Percentiles rank a stretch among this genome's conserved stretches.
Evolutionary conservation across 2,329 filamentous ascomycete genomes (phyloP).

Genomic region (Penicillium sp.): DNA sequence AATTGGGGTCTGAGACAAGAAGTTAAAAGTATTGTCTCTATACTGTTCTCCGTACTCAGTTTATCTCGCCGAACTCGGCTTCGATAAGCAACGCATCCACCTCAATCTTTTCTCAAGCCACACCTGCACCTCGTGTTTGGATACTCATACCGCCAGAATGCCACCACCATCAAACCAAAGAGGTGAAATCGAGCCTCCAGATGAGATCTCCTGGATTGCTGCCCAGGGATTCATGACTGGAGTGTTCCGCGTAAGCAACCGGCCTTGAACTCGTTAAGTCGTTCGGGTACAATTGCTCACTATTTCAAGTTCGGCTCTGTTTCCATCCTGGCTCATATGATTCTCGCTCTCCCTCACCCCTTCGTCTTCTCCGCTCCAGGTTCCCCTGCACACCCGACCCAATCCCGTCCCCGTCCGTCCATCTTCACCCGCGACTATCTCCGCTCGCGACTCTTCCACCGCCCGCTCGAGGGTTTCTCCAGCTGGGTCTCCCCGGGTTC

Average conservation of each 20-base stretch:
- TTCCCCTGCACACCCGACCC: constrained; percentile 25
- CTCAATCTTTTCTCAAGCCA: not conserved
- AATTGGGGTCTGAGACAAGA: not conserved
- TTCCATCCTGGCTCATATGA: constrained; percentile 48
- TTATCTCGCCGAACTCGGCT: constrained; percentile 6
- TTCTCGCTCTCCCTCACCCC: constrained; percentile 44
- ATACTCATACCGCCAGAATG: constrained; percentile 30
- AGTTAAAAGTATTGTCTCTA: not conserved
- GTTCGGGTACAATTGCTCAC: constrained; percentile 4
- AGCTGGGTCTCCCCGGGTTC: constrained; percentile 45
- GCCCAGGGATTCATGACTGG: constrained; percentile 45
- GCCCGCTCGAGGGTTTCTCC: constrained; percentile 50
- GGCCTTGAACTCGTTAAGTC: not conserved
- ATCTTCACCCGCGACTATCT: constrained; percentile 33
- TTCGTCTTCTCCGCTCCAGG: constrained; percentile 40
- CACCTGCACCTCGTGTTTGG: not conserved
- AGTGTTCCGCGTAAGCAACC: constrained; percentile 41
- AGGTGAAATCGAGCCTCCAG: constrained; percentile 43
- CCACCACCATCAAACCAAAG: constrained; percentile 43
- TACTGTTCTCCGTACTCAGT: not conserved
- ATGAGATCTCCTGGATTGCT: constrained; percentile 43
- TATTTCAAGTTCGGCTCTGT: constrained; percentile 43
- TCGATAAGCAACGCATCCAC: constrained; percentile 4
- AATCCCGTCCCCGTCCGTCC: constrained; percentile 23
- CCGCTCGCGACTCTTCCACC: constrained; percentile 36